Conservation (phyloP, 768 basidiomycete genomes). For the Amanita rubescens region DNA sequence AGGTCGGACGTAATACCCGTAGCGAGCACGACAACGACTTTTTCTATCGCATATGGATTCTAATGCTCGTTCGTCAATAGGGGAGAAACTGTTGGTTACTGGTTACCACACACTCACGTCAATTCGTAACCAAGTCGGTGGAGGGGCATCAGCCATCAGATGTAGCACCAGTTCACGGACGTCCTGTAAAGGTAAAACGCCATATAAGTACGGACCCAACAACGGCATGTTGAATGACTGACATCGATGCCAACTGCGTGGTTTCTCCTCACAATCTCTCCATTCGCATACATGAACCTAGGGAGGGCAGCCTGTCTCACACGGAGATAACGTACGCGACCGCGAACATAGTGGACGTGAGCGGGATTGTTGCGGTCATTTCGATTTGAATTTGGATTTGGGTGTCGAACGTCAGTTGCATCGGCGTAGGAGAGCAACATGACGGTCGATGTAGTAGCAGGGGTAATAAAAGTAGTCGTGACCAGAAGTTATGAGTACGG, state of each 20-base stretch:
- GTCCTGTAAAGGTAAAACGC: conserved; percentile 46
- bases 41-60: conserved; percentile 69
- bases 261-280: conserved; percentile 65
- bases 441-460: neutral
- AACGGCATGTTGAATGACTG: too few relatives aligned
- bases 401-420: neutral
- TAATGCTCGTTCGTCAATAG: conserved; percentile 21
- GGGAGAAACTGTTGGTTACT: too few relatives aligned
- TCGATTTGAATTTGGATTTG: neutral
- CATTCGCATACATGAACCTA: conserved; percentile 73
- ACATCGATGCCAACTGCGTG: conserved; percentile 80
- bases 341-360: neutral
- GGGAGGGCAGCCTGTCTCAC: conserved; percentile 46
- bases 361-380: neutral
- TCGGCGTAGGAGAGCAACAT: conserved; percentile 5
- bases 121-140: conserved; percentile 79
- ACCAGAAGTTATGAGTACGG: neutral
- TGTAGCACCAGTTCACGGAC: conserved; percentile 83
- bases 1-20: conserved; percentile 79
- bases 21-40: conserved; percentile 72
- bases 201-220: too few relatives aligned
- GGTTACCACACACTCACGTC: conserved; percentile 44
- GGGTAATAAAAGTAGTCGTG: neutral
- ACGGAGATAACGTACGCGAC: neutral
- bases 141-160: conserved; percentile 73